These are phyloP conservation scores for Boletus eberwhitei DNA, from an alignment of 768 basidiomycete genomes.

Conservation along the genomic window DNA sequence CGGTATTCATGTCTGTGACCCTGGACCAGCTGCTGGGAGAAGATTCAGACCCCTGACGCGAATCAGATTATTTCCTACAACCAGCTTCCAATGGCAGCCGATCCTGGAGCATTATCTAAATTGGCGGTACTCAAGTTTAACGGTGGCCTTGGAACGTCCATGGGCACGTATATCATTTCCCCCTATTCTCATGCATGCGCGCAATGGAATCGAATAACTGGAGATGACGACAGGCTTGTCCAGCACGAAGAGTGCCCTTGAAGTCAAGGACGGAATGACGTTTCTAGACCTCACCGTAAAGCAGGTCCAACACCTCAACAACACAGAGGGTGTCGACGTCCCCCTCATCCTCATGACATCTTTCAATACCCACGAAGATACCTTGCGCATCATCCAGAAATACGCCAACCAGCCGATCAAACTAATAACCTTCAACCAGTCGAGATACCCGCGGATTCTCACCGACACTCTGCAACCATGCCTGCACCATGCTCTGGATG, in stretches of 20 bases:
- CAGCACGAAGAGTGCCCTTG: constrained; percentile 89
- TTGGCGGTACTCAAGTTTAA: constrained; percentile 95
- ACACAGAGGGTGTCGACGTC: constrained; percentile 77
- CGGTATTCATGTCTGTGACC: constrained; percentile 6
- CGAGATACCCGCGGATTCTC: constrained; percentile 88
- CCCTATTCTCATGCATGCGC: neutral
- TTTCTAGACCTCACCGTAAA: constrained; percentile 94
- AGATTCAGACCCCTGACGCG: constrained; percentile 80
- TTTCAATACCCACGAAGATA: constrained; percentile 97
- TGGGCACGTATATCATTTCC: constrained; percentile 52
- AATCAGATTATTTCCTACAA: constrained; percentile 87
- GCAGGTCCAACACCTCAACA: constrained; percentile 96
- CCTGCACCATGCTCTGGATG: constrained; percentile 71
- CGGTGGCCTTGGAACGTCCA: constrained; percentile 88
- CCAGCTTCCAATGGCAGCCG: constrained; percentile 54
- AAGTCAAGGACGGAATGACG: constrained; percentile 96
- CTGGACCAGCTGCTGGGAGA: constrained; percentile 89
- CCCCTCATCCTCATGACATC: constrained; percentile 99
- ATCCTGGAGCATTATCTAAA: constrained; percentile 77
- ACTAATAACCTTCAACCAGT: constrained; percentile 91
- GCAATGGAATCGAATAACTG: constrained; percentile 1
- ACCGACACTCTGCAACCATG: constrained; percentile 85
- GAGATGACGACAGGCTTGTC: constrained; percentile 54
- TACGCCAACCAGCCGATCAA: constrained; percentile 93
- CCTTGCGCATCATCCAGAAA: constrained; percentile 94